Evolutionary conservation across 768 basidiomycete species (phyloP), one percentile per base, ranked within the genome.

Genomic region (Pholiota conissans): DNA sequence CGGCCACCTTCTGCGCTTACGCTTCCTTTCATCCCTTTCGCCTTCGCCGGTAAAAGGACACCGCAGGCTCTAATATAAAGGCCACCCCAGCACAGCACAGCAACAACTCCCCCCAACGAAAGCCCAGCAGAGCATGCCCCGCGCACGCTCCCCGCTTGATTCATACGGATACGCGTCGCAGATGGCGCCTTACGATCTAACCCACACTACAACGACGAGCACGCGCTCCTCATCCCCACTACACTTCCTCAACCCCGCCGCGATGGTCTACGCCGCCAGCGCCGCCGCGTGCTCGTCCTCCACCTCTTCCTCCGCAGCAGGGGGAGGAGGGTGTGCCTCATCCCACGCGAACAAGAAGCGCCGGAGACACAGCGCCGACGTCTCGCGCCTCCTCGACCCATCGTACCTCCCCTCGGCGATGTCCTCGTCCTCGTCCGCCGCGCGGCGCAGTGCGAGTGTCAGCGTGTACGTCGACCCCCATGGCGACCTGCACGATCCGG

Each of bases 401-500:
- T 73, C 84, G 18, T 86, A 86, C 72, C n/a, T n/a, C n/a, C n/a
- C n/a, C n/a, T n/a, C n/a, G n/a, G n/a, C n/a, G n/a, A 67, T 56
- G 65, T 59, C 65, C 66, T 42, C 63, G 22, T 35, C 67, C 50
- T 58, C 73, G 59, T 24, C 29, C 82, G 78, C 60, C 82, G 82
- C 61, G 77, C 83, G 59, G 83, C 85, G 76, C 74, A 71, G 67
- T 64, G 53, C 67, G 53, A 65, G 63, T 40, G 61, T 29, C 28
- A 64, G 59, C 58, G 71, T 59, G 47, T 86, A 85, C 65, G 79
- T 86, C 60, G 86, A 87, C 76, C 74, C 73, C 67, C 74, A 80
- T 58, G 86, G 85, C 49, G 80, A 84, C 69, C 73, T 86, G 24
- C 85, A 87, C 65, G 86, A 87, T 69, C 86, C 86, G 22, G 86